These are phyloP conservation scores for Pseudopithomyces maydicus DNA, from an alignment of 2,329 filamentous ascomycete species.

Conservation along the genomic window DNA sequence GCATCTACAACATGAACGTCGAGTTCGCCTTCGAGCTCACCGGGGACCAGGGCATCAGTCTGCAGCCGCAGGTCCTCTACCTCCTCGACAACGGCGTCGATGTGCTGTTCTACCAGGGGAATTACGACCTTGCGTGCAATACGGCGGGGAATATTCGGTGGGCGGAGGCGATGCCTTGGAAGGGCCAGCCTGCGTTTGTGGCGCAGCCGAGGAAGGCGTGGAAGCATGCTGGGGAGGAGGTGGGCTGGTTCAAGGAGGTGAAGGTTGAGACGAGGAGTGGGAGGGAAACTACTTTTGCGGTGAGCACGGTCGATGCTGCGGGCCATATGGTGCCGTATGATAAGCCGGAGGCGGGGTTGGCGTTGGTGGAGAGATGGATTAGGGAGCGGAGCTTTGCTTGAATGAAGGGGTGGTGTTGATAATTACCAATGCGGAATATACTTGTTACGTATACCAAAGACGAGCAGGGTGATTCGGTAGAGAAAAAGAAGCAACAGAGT, in stretches of 20 bases:
- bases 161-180: constrained; percentile 51
- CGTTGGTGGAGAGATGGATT: constrained; percentile 36
- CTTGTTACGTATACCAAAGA: too few relatives aligned
- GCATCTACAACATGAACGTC: constrained; percentile 28
- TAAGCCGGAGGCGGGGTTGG: constrained; percentile 38
- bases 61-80: constrained; percentile 40
- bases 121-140: constrained; percentile 49
- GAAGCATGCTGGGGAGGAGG: constrained; percentile 27
- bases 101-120: constrained; percentile 48
- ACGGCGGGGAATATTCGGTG: constrained; percentile 47
- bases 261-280: constrained; percentile 33
- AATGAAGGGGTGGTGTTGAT: background rate
- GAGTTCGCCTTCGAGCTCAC: constrained; percentile 34
- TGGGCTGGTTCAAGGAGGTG: constrained; percentile 44
- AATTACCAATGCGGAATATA: too few relatives aligned
- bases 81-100: constrained; percentile 45
- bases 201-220: constrained; percentile 35
- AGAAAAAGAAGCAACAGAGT: too few relatives aligned
- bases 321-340: constrained; percentile 50
- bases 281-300: constrained; percentile 39
- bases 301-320: constrained; percentile 45
- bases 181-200: constrained; percentile 51
- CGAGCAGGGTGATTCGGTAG: too few relatives aligned
- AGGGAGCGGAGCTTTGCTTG: constrained; percentile 35
- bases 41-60: constrained; percentile 34